These are phyloP conservation scores for Blastocystis sp. DNA, from an alignment of 352 stramenopile genomes.

Conservation along the genomic window DNA sequence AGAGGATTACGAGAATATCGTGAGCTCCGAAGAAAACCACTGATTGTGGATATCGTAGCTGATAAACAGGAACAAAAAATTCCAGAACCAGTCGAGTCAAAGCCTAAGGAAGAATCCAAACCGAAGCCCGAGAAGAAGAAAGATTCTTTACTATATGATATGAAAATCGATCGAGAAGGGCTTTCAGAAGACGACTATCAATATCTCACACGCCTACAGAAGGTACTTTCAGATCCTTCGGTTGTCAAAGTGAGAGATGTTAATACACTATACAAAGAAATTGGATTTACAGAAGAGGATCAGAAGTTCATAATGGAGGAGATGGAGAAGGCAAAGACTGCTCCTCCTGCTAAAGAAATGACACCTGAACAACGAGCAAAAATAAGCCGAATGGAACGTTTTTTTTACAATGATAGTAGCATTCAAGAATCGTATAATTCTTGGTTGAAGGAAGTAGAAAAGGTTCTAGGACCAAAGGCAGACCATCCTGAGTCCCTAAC, in stretches of 20 bases:
- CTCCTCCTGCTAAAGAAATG: neutral
- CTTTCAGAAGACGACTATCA: slow-evolving; percentile 17
- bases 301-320: slow-evolving; percentile 6
- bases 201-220: neutral
- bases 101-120: neutral
- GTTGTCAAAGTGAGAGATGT: neutral
- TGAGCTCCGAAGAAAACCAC: neutral
- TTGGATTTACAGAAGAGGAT: slow-evolving; percentile 21
- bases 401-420: neutral
- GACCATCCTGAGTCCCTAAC: neutral
- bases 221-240: slow-evolving; percentile 1
- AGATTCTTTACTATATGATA: slow-evolving; percentile 26
- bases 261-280: neutral
- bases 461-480: neutral
- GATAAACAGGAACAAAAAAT: neutral
- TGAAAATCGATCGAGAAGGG: neutral
- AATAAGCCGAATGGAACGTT: neutral
- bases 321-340: neutral
- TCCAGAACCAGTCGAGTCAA: neutral
- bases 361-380: neutral
- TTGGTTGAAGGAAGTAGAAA: slow-evolving; percentile 42
- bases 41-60: neutral
- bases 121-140: neutral
- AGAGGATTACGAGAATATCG: neutral
- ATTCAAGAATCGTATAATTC: neutral